These are phyloP conservation scores for Loxodes magnus DNA, from an alignment of 73 alveolate genomes.

Conservation along the genomic window DNA sequence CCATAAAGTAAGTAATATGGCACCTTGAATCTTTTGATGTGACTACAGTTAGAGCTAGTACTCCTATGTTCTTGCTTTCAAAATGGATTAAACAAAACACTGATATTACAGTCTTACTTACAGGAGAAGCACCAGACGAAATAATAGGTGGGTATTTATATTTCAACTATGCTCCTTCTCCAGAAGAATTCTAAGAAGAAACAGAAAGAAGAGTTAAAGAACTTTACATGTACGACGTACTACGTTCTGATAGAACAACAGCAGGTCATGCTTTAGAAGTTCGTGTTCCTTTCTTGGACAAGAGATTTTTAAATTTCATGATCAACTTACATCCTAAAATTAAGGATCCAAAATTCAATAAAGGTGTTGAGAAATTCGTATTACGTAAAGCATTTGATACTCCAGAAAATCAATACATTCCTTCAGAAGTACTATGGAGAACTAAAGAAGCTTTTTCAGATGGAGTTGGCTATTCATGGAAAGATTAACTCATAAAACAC, in stretches of 20 bases:
- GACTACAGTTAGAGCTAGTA: constrained; percentile 76
- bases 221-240: constrained; percentile 32
- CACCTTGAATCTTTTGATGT: constrained; percentile 69
- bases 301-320: constrained; percentile 45
- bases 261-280: constrained; percentile 54
- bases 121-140: constrained; percentile 18
- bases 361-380: constrained; percentile 34
- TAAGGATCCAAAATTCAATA: constrained; percentile 31
- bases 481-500: constrained; percentile 40
- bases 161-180: constrained; percentile 62
- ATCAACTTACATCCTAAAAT: constrained; percentile 22
- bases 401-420: constrained; percentile 51
- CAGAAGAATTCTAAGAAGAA: constrained; percentile 35
- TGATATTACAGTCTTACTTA: neutral
- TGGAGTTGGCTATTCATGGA: constrained; percentile 83
- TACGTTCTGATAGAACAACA: constrained; percentile 34
- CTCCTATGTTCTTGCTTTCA: constrained; percentile 77
- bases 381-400: constrained; percentile 62
- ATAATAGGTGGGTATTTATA: constrained; percentile 66
- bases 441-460: constrained; percentile 68
- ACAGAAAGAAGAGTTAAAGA: neutral
- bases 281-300: constrained; percentile 72
- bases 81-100: constrained; percentile 40
- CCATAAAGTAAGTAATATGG: constrained; percentile 60
- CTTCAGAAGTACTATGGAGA: constrained; percentile 71